Evolutionary conservation across 768 basidiomycete genomes (phyloP).

Genomic region (Gautieria morchelliformis): DNA sequence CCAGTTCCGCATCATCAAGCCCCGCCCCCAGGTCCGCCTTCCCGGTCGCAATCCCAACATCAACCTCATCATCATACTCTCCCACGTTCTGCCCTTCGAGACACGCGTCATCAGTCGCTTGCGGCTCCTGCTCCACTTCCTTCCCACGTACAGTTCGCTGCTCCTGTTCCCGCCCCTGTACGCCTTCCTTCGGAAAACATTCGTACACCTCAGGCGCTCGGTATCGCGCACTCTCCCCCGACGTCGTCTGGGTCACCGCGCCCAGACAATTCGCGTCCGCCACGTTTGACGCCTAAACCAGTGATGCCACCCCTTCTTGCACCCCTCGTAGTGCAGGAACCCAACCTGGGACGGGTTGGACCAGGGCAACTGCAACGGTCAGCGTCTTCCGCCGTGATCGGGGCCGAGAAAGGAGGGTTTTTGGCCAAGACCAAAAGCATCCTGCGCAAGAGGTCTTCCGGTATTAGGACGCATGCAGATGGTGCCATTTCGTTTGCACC

Average conservation of each 20-base stretch:
- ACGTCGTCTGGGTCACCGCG: background rate
- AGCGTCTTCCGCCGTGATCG: background rate
- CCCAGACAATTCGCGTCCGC: background rate
- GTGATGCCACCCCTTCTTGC: constrained; percentile 5
- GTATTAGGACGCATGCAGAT: constrained; percentile 3
- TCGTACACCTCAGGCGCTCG: background rate
- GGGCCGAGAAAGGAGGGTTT: constrained; percentile 1
- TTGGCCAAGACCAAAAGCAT: constrained; percentile 3
- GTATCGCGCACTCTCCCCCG: background rate
- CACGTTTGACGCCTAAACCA: constrained; percentile 3
- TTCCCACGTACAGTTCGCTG: background rate
- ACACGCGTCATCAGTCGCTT: background rate
- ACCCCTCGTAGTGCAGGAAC: background rate
- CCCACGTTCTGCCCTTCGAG: background rate
- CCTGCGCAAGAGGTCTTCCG: constrained; percentile 5
- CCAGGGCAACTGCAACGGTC: background rate
- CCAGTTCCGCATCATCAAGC: background rate
- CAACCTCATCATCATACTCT: background rate
- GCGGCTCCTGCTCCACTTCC: background rate
- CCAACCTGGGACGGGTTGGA: background rate
- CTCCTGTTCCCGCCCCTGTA: background rate
- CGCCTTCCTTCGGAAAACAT: constrained; percentile 1
- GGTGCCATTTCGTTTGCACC: constrained; percentile 1
- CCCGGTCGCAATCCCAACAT: background rate
- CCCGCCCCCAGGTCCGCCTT: background rate